These are phyloP conservation scores for Mycena vitilis DNA, from an alignment of 768 basidiomycete species.

Conservation along the genomic window DNA sequence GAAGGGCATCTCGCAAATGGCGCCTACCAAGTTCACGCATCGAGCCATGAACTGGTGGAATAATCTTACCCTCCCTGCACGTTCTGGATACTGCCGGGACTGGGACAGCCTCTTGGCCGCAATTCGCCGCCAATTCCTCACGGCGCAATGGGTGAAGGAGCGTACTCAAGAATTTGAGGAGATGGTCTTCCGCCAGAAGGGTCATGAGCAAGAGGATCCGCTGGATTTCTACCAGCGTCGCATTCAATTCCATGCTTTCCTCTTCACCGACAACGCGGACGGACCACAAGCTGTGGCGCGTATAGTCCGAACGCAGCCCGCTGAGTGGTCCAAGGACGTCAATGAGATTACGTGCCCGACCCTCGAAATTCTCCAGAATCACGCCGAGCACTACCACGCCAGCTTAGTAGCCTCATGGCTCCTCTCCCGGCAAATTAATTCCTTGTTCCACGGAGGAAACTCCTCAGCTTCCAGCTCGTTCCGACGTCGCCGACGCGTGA, in stretches of 20 bases:
- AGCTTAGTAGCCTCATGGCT: not conserved
- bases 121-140: too few species aligned
- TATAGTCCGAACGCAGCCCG: constrained; percentile 16
- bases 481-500: too few species aligned
- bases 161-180: constrained; percentile 10
- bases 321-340: constrained; percentile 6
- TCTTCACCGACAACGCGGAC: too few species aligned
- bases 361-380: not conserved
- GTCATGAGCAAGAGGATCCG: constrained; percentile 11
- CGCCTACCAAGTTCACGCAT: not conserved
- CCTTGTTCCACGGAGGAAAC: not conserved
- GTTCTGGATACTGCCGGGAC: not conserved
- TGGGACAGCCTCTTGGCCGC: constrained; percentile 9
- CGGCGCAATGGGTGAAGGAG: constrained; percentile 4
- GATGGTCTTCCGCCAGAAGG: constrained; percentile 14
- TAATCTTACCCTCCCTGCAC: not conserved
- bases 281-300: constrained; percentile 2
- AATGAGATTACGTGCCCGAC: not conserved
- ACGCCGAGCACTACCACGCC: constrained; percentile 2
- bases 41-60: constrained; percentile 19
- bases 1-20: not conserved
- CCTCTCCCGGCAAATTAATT: not conserved
- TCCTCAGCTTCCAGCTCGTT: too few species aligned
- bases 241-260: constrained; percentile 7
- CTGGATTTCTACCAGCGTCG: constrained; percentile 23